Conservation (phyloP, 1,284 basidiomycete species). For the Trichosporon faecale region DNA sequence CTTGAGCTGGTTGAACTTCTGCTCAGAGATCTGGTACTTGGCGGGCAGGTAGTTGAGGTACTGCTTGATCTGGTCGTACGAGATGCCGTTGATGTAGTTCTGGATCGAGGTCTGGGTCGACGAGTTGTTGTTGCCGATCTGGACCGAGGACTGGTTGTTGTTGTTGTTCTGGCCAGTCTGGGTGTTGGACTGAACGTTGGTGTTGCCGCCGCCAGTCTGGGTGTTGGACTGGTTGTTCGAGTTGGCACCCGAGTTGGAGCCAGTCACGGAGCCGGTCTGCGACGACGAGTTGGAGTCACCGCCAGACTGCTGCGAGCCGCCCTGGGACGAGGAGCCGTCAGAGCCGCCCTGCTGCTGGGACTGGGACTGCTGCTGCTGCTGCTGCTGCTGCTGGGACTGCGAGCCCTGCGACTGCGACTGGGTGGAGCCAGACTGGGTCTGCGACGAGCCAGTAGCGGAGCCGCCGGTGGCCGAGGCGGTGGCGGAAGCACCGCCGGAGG, state of each 20-base stretch:
- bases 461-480: not conserved
- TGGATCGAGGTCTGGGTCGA: not conserved
- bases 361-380: not conserved
- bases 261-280: not conserved
- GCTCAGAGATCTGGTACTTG: slow-evolving; percentile 8
- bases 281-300: not conserved
- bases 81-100: not conserved
- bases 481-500: not conserved
- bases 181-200: not conserved
- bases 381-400: not conserved
- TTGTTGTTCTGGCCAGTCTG: not conserved
- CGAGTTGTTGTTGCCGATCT: not conserved
- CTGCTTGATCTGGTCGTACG: not conserved
- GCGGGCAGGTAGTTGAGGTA: slow-evolving; percentile 1
- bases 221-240: not conserved
- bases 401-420: not conserved
- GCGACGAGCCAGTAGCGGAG: not conserved
- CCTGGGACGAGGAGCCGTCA: not conserved
- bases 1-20: slow-evolving; percentile 8
- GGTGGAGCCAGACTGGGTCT: not conserved
- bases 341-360: not conserved
- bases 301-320: not conserved
- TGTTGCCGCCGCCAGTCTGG: not conserved
- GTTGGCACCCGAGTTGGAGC: not conserved
- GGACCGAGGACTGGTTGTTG: not conserved